A percentile compares a stretch with the other conserved stretches of the same genome.
phyloP scores from a whole-genome alignment of 768 basidiomycete genomes.

The Agaricus bisporus region DNA sequence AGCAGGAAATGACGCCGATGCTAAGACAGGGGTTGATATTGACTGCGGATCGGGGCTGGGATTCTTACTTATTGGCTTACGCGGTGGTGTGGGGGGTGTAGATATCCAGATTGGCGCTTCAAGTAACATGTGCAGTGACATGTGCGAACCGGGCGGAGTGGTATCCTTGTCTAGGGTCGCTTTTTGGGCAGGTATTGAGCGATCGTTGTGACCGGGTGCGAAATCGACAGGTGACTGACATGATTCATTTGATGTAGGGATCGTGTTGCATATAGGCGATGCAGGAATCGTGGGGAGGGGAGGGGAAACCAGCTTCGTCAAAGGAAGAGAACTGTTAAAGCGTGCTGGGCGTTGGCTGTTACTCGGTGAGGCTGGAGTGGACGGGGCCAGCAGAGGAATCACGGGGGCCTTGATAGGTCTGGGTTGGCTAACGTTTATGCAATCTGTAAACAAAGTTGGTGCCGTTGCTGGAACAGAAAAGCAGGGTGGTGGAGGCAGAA shows the following conservation, averaged over 20 bases:
- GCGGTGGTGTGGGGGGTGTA: conserved; percentile 53
- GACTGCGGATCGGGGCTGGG: conserved; percentile 26
- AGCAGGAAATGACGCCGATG: conserved; percentile 44
- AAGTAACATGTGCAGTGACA: conserved; percentile 15
- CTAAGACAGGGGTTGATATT: conserved; percentile 26
- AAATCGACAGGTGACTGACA: conserved; percentile 13
- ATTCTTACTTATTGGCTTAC: conserved; percentile 32
- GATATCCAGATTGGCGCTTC: conserved; percentile 50
- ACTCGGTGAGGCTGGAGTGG: conserved; percentile 1
- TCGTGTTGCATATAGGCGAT: conserved; percentile 52
- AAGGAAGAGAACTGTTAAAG: not conserved
- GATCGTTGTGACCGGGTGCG: conserved; percentile 7
- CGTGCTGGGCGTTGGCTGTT: not conserved
- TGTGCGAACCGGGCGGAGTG: conserved; percentile 15
- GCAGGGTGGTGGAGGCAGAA: conserved; percentile 9
- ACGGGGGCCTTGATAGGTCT: not conserved
- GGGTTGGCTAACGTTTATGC: not conserved
- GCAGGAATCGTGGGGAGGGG: conserved; percentile 54
- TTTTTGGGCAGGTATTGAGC: conserved; percentile 15
- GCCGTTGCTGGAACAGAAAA: not conserved
- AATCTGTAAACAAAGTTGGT: not conserved
- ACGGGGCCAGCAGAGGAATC: not conserved
- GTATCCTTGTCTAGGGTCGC: not conserved
- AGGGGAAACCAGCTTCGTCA: conserved; percentile 27
- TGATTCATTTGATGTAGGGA: conserved; percentile 22